These are phyloP conservation scores for Penicillium occitanis DNA, from an alignment of 2,329 filamentous ascomycete species.

Conservation along the genomic window DNA sequence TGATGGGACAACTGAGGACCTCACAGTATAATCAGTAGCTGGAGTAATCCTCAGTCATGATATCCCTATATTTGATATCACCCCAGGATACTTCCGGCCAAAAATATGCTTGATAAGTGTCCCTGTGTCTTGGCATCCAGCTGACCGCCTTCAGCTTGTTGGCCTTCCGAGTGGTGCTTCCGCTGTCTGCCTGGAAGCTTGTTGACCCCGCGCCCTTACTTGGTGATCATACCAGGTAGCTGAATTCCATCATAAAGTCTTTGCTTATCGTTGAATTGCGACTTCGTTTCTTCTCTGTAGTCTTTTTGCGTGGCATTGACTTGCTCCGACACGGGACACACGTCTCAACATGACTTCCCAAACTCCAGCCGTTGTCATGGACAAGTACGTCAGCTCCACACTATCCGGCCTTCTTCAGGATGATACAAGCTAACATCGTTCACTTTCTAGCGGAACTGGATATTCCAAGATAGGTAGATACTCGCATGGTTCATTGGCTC, in stretches of 20 bases:
- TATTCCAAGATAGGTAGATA: slow-evolving; percentile 92
- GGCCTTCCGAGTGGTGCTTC: slow-evolving; percentile 8
- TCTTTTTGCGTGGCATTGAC: slow-evolving; percentile 10
- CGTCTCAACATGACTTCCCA: slow-evolving; percentile 77
- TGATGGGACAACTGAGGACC: no score
- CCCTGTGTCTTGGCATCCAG: neutral
- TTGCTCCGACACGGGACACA: slow-evolving; percentile 12
- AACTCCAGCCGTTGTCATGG: slow-evolving; percentile 99
- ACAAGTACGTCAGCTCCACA: slow-evolving; percentile 75
- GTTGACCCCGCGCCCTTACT: slow-evolving; percentile 14
- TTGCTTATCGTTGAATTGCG: neutral
- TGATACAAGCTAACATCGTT: slow-evolving; percentile 38
- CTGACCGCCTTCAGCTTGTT: slow-evolving; percentile 17
- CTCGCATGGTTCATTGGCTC: slow-evolving; percentile 14
- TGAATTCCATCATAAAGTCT: neutral
- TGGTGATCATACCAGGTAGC: neutral
- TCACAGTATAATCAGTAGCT: no score
- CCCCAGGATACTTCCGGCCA: no score
- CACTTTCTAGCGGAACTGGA: slow-evolving; percentile 78
- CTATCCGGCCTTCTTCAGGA: slow-evolving; percentile 22
- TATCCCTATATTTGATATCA: no score
- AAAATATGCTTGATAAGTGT: no score
- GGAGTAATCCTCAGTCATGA: no score
- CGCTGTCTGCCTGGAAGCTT: slow-evolving; percentile 16
- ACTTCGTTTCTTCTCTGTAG: neutral